Evolutionary conservation across 202 grass and related monocot genomes (phyloP), one percentile per base, ranked within the genome.

Genomic region (Panicum hallii): DNA sequence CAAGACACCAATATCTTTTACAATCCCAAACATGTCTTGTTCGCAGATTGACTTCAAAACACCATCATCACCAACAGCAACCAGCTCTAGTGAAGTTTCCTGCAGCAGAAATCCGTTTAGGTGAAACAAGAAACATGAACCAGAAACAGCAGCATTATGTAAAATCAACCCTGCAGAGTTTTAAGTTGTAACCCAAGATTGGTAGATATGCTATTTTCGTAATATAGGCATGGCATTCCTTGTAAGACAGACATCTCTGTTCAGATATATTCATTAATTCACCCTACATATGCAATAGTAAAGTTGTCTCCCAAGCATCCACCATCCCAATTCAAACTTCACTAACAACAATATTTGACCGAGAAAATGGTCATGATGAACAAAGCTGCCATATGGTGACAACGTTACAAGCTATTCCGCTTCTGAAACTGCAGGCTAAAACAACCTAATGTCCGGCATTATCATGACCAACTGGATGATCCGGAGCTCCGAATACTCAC

Each of bases 71-170:
- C 88, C 88, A 74, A 94, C 78, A 65, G 87, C 77, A 86, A 92
- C 88, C 88, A 99, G 81, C 74, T 99, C 96, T 48, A 99, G 82
- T 23, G 96, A 96, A 72, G 90, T 99, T 84, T 95, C 91, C 96
- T 99, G 91, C 85, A 77, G 89, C 67, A 81, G 48, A 84, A 84
- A 43, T 16, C 28, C 17, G 23, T 70, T 74, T 67, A 53, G 53
- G 41, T 7, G 55, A 84, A 72, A 58, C 28, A 52, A 55, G 6
- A 43, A 81, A 58, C 36, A 75, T 67, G 58, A 77, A 77, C 40
- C 41, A 82, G 68, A 12, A 54, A 73, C 13, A 74, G 34, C 13
- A 70, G 34, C 48, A 48, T 72, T 61, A 26, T 73, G 47, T 72
- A 77, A n/a, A 80, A 88, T 19, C 67, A 83, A 44, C 26, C 52